Evolutionary conservation across 2,329 filamentous ascomycete species (phyloP).

Genomic region (Amphichorda felina): DNA sequence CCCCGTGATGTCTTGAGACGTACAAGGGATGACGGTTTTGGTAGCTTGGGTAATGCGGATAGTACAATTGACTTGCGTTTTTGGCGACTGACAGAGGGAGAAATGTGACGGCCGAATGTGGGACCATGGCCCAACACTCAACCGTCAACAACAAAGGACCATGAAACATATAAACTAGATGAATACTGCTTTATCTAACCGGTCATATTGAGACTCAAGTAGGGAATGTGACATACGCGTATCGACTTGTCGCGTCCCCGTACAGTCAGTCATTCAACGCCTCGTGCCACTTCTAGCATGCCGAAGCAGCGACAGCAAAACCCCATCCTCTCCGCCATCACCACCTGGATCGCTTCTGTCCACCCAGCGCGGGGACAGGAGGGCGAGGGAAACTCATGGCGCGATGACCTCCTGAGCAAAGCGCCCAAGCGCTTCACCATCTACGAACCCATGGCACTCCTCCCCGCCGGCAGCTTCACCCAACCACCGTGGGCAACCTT

Average conservation of each 20-base stretch:
- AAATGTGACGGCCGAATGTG: no score
- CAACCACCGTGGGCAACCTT: slow-evolving; percentile 2
- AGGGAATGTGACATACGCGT: no score
- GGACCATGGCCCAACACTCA: no score
- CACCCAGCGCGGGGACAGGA: background rate
- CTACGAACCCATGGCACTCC: slow-evolving; percentile 49
- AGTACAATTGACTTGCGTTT: background rate
- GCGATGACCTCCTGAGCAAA: slow-evolving; percentile 19
- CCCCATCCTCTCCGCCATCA: slow-evolving; percentile 19
- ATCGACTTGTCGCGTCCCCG: no score
- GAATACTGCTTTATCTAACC: no score
- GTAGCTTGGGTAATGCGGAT: slow-evolving; percentile 3
- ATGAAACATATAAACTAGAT: no score
- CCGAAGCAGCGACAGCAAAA: slow-evolving; percentile 6
- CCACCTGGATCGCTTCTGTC: slow-evolving; percentile 12
- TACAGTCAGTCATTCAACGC: no score
- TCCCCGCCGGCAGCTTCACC: slow-evolving; percentile 47
- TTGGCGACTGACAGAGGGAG: background rate
- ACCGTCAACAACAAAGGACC: no score
- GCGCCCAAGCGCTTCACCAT: slow-evolving; percentile 47
- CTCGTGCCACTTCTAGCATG: no score
- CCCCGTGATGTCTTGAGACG: slow-evolving; percentile 18
- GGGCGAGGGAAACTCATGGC: slow-evolving; percentile 5
- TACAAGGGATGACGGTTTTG: slow-evolving; percentile 9
- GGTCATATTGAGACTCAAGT: no score